Evolutionary conservation across 208 protist species (phyloP).

Genomic region (Trypanosoma melophagium): DNA sequence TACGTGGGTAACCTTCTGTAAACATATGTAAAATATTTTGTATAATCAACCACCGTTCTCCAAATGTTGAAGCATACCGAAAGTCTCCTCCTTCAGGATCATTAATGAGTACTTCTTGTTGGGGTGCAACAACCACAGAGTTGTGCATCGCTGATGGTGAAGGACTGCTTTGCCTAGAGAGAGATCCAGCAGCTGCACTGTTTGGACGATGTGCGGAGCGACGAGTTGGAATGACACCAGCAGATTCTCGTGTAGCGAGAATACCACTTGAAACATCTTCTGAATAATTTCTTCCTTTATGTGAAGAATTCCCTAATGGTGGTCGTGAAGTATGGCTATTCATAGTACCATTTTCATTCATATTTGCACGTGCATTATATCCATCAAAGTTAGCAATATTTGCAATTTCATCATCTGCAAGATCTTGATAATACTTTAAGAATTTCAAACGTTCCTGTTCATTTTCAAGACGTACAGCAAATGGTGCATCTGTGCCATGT

Average conservation of each 20-base stretch:
- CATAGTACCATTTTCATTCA: neutral
- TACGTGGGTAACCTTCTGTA: slow-evolving; percentile 87
- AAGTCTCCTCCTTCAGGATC: slow-evolving; percentile 89
- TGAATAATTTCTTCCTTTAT: neutral
- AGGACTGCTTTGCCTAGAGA: neutral
- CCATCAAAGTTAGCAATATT: slow-evolving; percentile 10
- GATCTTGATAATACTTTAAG: slow-evolving; percentile 58
- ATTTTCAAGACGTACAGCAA: slow-evolving; percentile 76
- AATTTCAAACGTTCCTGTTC: slow-evolving; percentile 67
- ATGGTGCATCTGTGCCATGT: slow-evolving; percentile 43
- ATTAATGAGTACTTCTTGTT: slow-evolving; percentile 66
- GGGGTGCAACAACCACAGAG: neutral
- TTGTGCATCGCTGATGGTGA: neutral
- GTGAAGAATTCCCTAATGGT: neutral
- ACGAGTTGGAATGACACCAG: slow-evolving; percentile 71
- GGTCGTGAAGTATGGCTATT: slow-evolving; percentile 6
- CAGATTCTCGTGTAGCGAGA: slow-evolving; percentile 53
- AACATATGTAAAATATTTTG: slow-evolving; percentile 92
- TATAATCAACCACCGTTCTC: slow-evolving; percentile 57
- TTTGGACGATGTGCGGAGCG: neutral
- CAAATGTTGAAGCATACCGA: slow-evolving; percentile 44
- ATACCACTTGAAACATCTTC: slow-evolving; percentile 33
- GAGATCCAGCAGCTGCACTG: neutral
- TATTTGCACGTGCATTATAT: neutral
- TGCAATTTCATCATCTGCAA: slow-evolving; percentile 37